Conservation (phyloP, 495 filamentous ascomycete species). For the Pseudoneurospora amorphoporcata region DNA sequence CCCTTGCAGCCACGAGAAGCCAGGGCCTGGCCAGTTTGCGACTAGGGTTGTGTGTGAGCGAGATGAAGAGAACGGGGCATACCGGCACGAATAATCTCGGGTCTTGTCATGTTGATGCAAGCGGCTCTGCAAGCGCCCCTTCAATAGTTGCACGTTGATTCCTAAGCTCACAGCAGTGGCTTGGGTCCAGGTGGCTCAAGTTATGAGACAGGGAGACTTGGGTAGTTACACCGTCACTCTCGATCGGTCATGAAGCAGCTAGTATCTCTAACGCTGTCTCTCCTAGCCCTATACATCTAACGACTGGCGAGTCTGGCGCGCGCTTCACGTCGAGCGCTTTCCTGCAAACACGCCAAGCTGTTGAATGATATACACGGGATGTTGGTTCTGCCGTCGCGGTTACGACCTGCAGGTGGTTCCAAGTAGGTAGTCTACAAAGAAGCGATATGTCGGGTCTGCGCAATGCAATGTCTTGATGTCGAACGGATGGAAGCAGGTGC, state of each 20-base stretch:
- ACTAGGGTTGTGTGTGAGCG: slow-evolving; percentile 6
- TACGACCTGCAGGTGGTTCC: not conserved
- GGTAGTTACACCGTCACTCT: not conserved
- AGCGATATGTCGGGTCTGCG: not conserved
- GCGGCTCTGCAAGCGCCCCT: not conserved
- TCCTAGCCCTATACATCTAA: not conserved
- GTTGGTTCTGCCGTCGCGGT: not conserved
- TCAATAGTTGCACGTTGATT: not conserved
- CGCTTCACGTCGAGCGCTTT: not conserved
- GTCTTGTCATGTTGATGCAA: slow-evolving; percentile 54
- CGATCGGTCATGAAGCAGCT: not conserved
- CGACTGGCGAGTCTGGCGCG: not conserved
- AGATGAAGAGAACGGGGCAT: slow-evolving; percentile 20
- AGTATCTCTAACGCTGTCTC: not conserved
- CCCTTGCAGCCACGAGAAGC: slow-evolving; percentile 16
- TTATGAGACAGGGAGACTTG: not conserved
- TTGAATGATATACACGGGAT: not conserved
- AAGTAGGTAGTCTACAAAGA: not conserved
- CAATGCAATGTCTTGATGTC: not conserved
- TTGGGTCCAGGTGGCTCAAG: not conserved
- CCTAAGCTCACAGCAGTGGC: not conserved
- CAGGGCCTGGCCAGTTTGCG: slow-evolving; percentile 2
- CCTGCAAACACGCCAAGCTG: not conserved
- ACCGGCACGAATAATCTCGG: slow-evolving; percentile 73
- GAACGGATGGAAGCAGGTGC: not conserved